Evolutionary conservation across 176 grass and related monocot species (phyloP).

Genomic region (Hordeum marinum): DNA sequence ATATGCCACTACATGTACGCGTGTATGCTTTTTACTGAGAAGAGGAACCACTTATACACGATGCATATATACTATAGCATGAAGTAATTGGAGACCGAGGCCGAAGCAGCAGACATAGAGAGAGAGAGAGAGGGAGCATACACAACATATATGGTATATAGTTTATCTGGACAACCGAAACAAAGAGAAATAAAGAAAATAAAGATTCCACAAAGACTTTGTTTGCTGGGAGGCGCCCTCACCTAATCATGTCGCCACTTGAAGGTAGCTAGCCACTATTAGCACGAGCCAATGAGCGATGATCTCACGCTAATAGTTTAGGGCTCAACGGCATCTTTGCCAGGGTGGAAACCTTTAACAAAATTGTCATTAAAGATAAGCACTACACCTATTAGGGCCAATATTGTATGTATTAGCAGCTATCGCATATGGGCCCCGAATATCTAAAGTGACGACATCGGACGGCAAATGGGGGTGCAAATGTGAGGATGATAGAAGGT

Average conservation of each 20-base stretch:
- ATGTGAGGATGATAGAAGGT: conserved; percentile 34
- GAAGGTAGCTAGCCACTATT: conserved; percentile 33
- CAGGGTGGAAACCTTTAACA: conserved; percentile 38
- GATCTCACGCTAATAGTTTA: conserved; percentile 39
- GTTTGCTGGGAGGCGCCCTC: conserved; percentile 40
- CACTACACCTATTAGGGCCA: conserved; percentile 42
- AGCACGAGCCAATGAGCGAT: conserved; percentile 22
- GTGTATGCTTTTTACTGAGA: neutral
- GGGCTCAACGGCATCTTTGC: conserved; percentile 43
- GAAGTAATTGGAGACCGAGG: neutral
- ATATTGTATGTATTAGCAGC: conserved; percentile 34
- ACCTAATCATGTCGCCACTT: conserved; percentile 54
- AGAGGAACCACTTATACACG: neutral
- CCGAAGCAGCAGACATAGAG: neutral
- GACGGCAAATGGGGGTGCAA: conserved; percentile 23
- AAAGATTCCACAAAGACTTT: conserved; percentile 51
- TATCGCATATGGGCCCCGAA: conserved; percentile 27
- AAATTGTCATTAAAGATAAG: conserved; percentile 51
- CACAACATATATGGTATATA: conserved; percentile 13
- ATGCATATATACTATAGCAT: neutral
- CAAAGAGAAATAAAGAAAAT: neutral
- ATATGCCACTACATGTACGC: neutral
- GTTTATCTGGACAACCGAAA: conserved; percentile 3
- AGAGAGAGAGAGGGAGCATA: conserved; percentile 15
- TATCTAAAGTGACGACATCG: conserved; percentile 35